Base-by-base conservation (phyloP, 2,329 filamentous ascomycete genomes). In the Falciphora oryzae region DNA sequence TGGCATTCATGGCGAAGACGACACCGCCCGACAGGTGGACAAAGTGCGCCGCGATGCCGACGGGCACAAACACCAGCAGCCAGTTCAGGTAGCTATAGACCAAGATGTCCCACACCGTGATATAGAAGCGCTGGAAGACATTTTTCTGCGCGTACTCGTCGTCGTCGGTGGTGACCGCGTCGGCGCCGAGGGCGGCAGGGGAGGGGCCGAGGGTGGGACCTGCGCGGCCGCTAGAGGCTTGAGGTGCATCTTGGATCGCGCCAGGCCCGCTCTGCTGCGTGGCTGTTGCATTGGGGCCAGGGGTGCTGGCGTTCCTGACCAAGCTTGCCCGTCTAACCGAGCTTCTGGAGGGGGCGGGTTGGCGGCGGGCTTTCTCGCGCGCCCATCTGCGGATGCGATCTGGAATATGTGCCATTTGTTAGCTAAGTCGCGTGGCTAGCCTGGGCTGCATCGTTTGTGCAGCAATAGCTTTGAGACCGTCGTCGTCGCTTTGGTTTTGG, bases 1-100 rank as follows among this genome's bases (percentile, higher is more conserved):
- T 77, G 22, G 83, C 83, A 67, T 89, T 89, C 73, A 85, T 80
- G 61, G 93, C 78, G 69, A 89, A 89, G 61, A 85, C 74, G 10
- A 79, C 63, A 16, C 78, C 70, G 10, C 78, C 77, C 27, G 72
- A 75, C 13, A 75, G 62, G 31, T 73, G 57, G 10, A 72, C 65
- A 18, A 76, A 67, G 66, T 89, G 80, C 53, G 82, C 78, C 22
- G 80, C 83, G 59, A 91, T 85, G 66, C 88, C 89, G 60, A 89
- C 78, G 1, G 89, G 89, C n/a, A 91, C 87, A 70, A 91, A 91
- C 53, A 91, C 74, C 62, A 91, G 79, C 61, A 91, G 76, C 60
- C 87, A 69, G 69, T 91, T 91, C 74, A 91, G 75, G 78, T 83
- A 87, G 70, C 84, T 87, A 67, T 85, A 83, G 60, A 82, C 78